Evolutionary conservation across 2,329 filamentous ascomycete species (phyloP).

Genomic region (Apiospora saccharicola): DNA sequence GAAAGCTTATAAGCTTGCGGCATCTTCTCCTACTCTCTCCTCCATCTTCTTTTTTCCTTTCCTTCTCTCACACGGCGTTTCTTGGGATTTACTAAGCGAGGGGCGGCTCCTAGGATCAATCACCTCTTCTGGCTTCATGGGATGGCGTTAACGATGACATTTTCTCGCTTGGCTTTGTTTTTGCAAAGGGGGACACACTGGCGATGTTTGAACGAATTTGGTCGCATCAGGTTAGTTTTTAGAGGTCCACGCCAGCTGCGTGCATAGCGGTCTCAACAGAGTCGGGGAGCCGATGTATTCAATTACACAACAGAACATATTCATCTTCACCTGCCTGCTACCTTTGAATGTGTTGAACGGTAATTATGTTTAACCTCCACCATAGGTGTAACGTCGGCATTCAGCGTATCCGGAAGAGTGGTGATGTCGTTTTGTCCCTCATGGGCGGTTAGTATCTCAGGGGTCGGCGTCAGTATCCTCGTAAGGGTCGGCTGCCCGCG

Average conservation of each 20-base stretch:
- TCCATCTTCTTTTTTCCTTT: neutral
- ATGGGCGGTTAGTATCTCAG: too few relatives aligned
- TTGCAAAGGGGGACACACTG: neutral
- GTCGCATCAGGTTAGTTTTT: constrained; percentile 2
- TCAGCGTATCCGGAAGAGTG: too few relatives aligned
- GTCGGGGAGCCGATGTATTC: neutral
- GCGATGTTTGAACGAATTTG: constrained; percentile 5
- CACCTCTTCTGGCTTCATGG: constrained; percentile 1
- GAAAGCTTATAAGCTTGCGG: neutral
- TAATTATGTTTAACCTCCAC: neutral
- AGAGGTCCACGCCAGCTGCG: constrained; percentile 17
- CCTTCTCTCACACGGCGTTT: constrained; percentile 4
- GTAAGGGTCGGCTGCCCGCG: too few relatives aligned
- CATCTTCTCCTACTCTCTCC: neutral
- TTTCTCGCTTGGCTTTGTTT: neutral
- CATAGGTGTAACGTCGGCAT: too few relatives aligned
- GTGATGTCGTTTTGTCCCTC: too few relatives aligned
- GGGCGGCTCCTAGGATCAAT: constrained; percentile 12
- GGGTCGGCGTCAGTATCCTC: too few relatives aligned
- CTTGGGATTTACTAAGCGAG: neutral
- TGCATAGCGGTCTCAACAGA: constrained; percentile 14
- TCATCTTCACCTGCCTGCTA: neutral
- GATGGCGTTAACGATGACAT: constrained; percentile 17
- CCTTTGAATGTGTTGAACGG: neutral
- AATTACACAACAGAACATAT: constrained; percentile 9